Conservation (phyloP, 1,284 basidiomycete species). For the Phenoliferia sp. region DNA sequence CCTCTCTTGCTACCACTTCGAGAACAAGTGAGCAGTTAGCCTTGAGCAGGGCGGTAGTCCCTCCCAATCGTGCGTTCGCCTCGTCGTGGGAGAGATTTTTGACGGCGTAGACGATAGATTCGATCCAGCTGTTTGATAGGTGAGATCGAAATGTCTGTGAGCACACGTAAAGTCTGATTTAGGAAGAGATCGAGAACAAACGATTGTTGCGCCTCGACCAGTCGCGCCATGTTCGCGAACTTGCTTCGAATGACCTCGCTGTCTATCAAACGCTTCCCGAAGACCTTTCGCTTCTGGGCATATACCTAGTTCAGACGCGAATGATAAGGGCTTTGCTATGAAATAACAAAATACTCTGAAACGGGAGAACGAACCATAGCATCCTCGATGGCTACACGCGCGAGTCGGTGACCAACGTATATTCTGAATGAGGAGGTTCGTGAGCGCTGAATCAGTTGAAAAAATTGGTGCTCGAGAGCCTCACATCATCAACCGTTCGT, state of each 20-base stretch:
- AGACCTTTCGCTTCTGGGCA: conserved; percentile 28
- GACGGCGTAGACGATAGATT: conserved; percentile 25
- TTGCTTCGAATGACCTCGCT: conserved; percentile 36
- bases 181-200: conserved; percentile 7
- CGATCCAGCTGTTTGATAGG: conserved; percentile 31
- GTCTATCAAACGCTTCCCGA: conserved; percentile 32
- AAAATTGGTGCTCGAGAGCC: no score
- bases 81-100: conserved; percentile 21
- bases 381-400: conserved; percentile 28
- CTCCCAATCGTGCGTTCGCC: conserved; percentile 29
- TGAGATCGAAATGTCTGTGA: conserved; percentile 17
- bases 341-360: no score
- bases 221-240: conserved; percentile 35
- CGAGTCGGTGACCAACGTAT: conserved; percentile 12
- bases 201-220: conserved; percentile 30
- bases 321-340: no score
- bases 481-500: conserved; percentile 21
- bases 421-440: no score
- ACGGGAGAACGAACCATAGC: no score
- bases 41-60: conserved; percentile 38
- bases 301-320: conserved; percentile 31
- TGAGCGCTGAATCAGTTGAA: conserved; percentile 29
- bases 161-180: background rate
- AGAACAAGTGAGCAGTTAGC: conserved; percentile 33
- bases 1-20: conserved; percentile 33